Percentiles rank a stretch among this genome's conserved stretches.
These are phyloP conservation scores for Phytophthora colocasiae DNA, from an alignment of 352 stramenopile species.

Conservation along the genomic window DNA sequence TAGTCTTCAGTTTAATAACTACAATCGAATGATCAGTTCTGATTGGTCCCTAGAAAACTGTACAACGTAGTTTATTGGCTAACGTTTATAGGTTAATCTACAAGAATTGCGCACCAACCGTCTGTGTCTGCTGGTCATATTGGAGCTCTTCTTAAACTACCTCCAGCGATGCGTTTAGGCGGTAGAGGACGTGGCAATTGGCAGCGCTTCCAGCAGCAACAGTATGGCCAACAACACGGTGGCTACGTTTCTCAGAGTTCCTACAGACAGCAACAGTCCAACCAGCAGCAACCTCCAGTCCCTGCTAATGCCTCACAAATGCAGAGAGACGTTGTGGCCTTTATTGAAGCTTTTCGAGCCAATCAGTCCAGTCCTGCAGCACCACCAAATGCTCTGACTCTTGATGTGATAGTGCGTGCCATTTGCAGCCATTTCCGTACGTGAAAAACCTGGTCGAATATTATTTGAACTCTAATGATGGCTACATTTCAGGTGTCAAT, in stretches of 20 bases:
- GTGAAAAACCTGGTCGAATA: no score
- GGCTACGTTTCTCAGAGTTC: neutral
- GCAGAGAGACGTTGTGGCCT: slow-evolving; percentile 64
- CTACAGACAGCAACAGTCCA: slow-evolving; percentile 7
- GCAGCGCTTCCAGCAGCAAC: slow-evolving; percentile 46
- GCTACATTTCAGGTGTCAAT: slow-evolving; percentile 41
- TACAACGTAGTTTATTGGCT: no score
- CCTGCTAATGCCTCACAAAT: slow-evolving; percentile 18
- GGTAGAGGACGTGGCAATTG: slow-evolving; percentile 34
- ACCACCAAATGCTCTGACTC: slow-evolving; percentile 64
- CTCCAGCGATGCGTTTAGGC: slow-evolving; percentile 8
- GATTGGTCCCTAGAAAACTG: no score
- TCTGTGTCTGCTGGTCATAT: slow-evolving; percentile 1
- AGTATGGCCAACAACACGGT: slow-evolving; percentile 7
- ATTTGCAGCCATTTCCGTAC: slow-evolving; percentile 42
- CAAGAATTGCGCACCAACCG: slow-evolving; percentile 12
- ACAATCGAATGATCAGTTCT: no score
- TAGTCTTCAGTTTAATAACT: no score
- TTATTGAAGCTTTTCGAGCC: slow-evolving; percentile 61
- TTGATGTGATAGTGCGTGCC: slow-evolving; percentile 53
- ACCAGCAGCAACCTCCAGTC: slow-evolving; percentile 9
- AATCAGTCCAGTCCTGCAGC: slow-evolving; percentile 55
- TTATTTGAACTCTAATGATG: neutral
- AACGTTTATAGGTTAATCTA: no score
- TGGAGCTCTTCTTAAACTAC: neutral